phyloP scores from a whole-genome alignment of 2,329 filamentous ascomycete genomes.

The Berkeleyomyces rouxiae region DNA sequence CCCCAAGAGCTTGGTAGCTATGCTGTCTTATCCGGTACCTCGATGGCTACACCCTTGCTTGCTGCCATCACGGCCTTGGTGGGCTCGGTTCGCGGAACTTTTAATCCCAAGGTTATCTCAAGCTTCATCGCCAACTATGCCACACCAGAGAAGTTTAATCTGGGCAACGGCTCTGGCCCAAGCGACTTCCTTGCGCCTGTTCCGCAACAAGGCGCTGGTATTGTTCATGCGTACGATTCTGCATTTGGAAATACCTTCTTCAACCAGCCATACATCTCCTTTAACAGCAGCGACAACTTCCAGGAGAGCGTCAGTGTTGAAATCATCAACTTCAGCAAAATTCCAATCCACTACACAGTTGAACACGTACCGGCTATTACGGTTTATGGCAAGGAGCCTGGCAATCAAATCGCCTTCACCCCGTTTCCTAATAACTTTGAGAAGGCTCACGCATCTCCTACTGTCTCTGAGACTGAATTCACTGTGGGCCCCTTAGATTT shows the following conservation, averaged over 20 bases:
- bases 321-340: conserved; percentile 36
- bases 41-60: conserved; percentile 42
- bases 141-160: conserved; percentile 32
- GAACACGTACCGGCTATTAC: conserved; percentile 34
- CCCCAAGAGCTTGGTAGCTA: conserved; percentile 24
- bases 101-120: conserved; percentile 33
- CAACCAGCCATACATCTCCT: conserved; percentile 39
- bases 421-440: conserved; percentile 30
- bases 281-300: conserved; percentile 48
- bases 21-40: conserved; percentile 37
- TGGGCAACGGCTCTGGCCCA: conserved; percentile 22
- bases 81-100: conserved; percentile 32
- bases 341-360: conserved; percentile 34
- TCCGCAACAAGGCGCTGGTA: conserved; percentile 42
- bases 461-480: conserved; percentile 27
- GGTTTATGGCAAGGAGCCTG: conserved; percentile 33
- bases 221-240: conserved; percentile 42
- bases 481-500: conserved; percentile 20
- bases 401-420: not conserved
- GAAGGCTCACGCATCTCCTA: conserved; percentile 26
- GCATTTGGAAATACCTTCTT: conserved; percentile 37
- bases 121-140: conserved; percentile 33
- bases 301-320: conserved; percentile 32
- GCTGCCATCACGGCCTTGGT: conserved; percentile 39
- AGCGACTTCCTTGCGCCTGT: conserved; percentile 33